Evolutionary conservation across 257 asterid species (phyloP).

Genomic region (Lycium barbarum): DNA sequence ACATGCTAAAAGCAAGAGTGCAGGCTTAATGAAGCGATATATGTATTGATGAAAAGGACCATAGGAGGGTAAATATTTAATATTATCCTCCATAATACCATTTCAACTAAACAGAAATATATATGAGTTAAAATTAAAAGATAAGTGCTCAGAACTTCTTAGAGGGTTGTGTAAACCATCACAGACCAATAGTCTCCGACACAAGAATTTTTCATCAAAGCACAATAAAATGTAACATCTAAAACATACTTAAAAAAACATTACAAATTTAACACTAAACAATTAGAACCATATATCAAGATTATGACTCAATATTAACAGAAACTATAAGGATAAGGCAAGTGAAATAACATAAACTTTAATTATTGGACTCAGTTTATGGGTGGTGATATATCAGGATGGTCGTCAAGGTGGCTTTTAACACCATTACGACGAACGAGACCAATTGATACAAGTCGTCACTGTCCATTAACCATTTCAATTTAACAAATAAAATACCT

Average conservation of each 20-base stretch:
- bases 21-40: no score
- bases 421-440: slow-evolving; percentile 38
- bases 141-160: slow-evolving; percentile 54
- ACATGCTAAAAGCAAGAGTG: no score
- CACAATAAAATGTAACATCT: background rate
- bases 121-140: background rate
- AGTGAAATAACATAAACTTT: background rate
- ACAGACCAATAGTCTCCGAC: slow-evolving; percentile 31
- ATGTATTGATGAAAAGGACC: no score
- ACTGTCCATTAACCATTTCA: background rate
- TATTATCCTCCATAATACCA: no score
- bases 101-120: background rate
- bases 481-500: background rate
- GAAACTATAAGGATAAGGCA: background rate
- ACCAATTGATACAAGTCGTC: slow-evolving; percentile 32
- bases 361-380: slow-evolving; percentile 30
- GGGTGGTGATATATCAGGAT: slow-evolving; percentile 62
- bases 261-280: background rate
- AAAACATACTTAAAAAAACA: no score
- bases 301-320: no score
- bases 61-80: no score
- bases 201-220: background rate
- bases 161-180: slow-evolving; percentile 50
- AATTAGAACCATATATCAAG: no score
- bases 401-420: slow-evolving; percentile 35